Evolutionary conservation across 352 stramenopile species (phyloP), one percentile per base, ranked within the genome.

Genomic region (Globisporangium nagaii): DNA sequence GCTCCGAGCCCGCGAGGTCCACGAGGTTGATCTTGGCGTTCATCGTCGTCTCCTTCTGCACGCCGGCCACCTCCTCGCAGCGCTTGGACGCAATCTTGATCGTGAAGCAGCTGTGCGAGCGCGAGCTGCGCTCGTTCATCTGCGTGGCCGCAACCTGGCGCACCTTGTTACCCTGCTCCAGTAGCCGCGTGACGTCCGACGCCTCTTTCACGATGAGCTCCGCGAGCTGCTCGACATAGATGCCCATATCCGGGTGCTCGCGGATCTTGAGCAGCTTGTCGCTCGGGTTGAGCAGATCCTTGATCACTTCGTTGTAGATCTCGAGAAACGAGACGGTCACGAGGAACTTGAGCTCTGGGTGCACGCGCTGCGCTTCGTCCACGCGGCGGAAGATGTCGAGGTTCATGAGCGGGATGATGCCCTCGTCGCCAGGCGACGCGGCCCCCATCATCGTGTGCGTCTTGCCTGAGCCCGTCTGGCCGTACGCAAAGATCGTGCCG

Each of bases 241-340:
- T 96, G 47, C 91, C 91, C 66, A 97, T 84, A 58, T 96, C 88
- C 0, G 87, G 84, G 59, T 97, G 88, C 65, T 98, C 88, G 7
- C 88, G 85, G 46, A 97, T 96, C 63, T 96, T 90, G 51, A 97
- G 82, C 52, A 94, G 40, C 51, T 96, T 94, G 57, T 95, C 88
- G 3, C 84, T 90, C 6, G 90, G 88, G 55, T 97, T 96, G 15
- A 98, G 78, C 52, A 98, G 62, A 57, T 98, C 93, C 35, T 95
- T 90, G 56, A 98, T 95, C 1, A 96, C 80, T 62, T 98, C 93
- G 63, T 98, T 97, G 74, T 98, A 98, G 53, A 98, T 97, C 56
- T 98, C 93, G 20, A 98, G 68, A 58, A 96, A 98, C n/a, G 86
- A 96, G 15, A 96, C 89, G 1, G 82, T 90, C 15, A 97, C 75